Evolutionary conservation across 495 filamentous ascomycete species (phyloP).

Genomic region (Lepraria neglecta): DNA sequence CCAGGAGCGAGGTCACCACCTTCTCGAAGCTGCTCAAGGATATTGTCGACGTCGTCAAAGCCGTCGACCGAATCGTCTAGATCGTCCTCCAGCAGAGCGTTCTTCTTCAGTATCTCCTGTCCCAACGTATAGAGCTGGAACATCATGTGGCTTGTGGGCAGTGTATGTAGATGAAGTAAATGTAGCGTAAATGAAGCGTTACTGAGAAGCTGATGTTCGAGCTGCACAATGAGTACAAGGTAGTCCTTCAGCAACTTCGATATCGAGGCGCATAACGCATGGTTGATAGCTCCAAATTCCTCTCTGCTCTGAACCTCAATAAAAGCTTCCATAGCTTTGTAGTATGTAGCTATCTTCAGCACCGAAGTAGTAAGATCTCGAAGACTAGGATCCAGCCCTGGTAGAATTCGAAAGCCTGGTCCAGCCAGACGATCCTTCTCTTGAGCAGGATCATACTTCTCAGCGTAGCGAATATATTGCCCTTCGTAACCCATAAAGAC

Average conservation of each 20-base stretch:
- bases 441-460: constrained; percentile 69
- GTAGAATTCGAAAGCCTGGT: constrained; percentile 68
- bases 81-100: constrained; percentile 81
- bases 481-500: constrained; percentile 99
- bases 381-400: constrained; percentile 84
- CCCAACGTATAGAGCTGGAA: constrained; percentile 79
- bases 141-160: constrained; percentile 84
- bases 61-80: constrained; percentile 76
- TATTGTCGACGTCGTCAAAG: constrained; percentile 77
- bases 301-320: constrained; percentile 89
- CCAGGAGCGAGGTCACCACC: constrained; percentile 70
- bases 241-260: constrained; percentile 90
- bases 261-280: constrained; percentile 89
- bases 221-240: constrained; percentile 80
- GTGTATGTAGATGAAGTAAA: constrained; percentile 81
- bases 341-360: constrained; percentile 93
- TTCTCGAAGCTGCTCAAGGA: constrained; percentile 72
- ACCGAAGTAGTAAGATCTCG: constrained; percentile 81
- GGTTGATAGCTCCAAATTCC: constrained; percentile 92
- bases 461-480: constrained; percentile 83
- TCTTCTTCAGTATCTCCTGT: constrained; percentile 78
- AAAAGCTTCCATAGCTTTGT: constrained; percentile 83
- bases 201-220: constrained; percentile 85
- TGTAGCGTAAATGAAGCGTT: constrained; percentile 85
- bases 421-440: constrained; percentile 84